A percentile compares a stretch with the other conserved stretches of the same genome.
Evolutionary conservation across 148 eudicot genomes (phyloP).

Genomic region (Suaeda aralocaspica): DNA sequence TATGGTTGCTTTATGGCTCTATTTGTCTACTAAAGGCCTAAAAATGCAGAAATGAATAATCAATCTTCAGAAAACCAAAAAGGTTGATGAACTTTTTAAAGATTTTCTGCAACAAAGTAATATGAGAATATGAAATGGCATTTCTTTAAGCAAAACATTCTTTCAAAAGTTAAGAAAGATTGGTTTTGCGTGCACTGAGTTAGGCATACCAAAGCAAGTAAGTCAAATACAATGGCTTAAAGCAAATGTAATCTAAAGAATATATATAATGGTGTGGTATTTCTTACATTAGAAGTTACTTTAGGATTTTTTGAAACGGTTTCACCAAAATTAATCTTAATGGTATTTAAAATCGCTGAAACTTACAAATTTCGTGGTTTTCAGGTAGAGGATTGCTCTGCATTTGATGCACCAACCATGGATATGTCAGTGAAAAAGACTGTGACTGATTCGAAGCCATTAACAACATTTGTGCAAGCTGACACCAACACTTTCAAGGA

Average conservation of each 20-base stretch:
- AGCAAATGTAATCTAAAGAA: conserved; percentile 28
- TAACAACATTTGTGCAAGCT: conserved; percentile 36
- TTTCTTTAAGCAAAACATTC: conserved; percentile 20
- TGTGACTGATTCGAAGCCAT: conserved; percentile 15
- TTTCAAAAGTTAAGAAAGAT: conserved; percentile 10
- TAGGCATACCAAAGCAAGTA: conserved; percentile 21
- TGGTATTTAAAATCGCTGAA: conserved; percentile 5
- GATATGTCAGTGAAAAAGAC: conserved; percentile 22
- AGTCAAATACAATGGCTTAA: conserved; percentile 22
- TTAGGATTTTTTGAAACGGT: not conserved
- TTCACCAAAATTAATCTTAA: conserved; percentile 12
- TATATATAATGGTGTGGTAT: conserved; percentile 2
- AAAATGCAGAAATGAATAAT: not conserved
- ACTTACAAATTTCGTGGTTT: conserved; percentile 16
- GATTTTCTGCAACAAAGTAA: not conserved
- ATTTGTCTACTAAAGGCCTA: conserved; percentile 6
- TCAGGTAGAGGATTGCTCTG: conserved; percentile 1
- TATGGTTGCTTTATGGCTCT: not conserved
- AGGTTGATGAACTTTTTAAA: conserved; percentile 13
- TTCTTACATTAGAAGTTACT: conserved; percentile 17
- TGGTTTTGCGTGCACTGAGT: conserved; percentile 22
- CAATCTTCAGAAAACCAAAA: not conserved
- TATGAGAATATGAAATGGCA: conserved; percentile 10
- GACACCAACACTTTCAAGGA: conserved; percentile 34
- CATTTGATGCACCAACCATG: conserved; percentile 9